Conservation (phyloP, 306 rosid species). For the Calophaca sinica region DNA sequence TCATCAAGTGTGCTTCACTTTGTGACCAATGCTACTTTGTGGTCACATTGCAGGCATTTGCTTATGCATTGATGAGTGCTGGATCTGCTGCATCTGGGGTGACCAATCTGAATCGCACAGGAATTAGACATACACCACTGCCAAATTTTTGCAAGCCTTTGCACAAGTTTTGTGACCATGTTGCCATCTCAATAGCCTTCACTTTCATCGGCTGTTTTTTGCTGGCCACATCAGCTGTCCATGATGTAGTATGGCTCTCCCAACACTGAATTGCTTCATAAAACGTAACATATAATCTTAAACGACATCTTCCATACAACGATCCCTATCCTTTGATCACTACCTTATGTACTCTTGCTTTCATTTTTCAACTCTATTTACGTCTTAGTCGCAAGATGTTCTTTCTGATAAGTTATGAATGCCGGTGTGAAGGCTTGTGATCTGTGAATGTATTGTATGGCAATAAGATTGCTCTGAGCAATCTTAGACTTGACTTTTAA, state of each 20-base stretch:
- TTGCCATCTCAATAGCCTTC: constrained; percentile 87
- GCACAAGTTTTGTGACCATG: constrained; percentile 78
- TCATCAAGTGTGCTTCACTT: neutral
- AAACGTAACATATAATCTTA: constrained; percentile 30
- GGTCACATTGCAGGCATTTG: constrained; percentile 66
- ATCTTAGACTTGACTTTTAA: constrained; percentile 8
- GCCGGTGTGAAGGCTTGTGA: constrained; percentile 8
- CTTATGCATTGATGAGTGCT: constrained; percentile 87
- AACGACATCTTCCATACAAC: constrained; percentile 17
- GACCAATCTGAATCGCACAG: constrained; percentile 81
- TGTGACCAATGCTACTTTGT: neutral
- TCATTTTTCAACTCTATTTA: neutral
- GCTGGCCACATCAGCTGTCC: constrained; percentile 76
- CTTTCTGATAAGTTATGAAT: constrained; percentile 10
- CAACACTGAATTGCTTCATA: constrained; percentile 55
- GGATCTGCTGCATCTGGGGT: constrained; percentile 94
- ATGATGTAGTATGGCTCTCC: constrained; percentile 81
- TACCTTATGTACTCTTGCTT: neutral
- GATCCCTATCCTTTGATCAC: constrained; percentile 25
- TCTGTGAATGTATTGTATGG: constrained; percentile 36
- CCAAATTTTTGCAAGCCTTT: constrained; percentile 84
- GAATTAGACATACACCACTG: constrained; percentile 76
- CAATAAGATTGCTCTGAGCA: constrained; percentile 12
- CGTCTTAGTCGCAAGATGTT: constrained; percentile 29
- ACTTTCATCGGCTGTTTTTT: constrained; percentile 75